A percentile compares a stretch with the other conserved stretches of the same genome.
phyloP scores from a whole-genome alignment of 306 rosid genomes.

The Benincasa hispida region DNA sequence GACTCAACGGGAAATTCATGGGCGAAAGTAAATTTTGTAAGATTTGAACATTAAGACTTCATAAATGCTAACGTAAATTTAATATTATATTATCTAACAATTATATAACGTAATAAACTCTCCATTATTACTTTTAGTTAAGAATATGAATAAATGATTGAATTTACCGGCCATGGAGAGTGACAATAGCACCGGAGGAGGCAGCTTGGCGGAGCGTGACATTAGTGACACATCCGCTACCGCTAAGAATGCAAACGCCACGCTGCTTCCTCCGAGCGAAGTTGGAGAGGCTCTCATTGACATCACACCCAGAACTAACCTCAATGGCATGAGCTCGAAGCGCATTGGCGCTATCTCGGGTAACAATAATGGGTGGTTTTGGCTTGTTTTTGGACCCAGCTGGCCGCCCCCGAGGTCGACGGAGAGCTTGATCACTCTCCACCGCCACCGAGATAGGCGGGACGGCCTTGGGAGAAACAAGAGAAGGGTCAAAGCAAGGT shows the following conservation, averaged over 20 bases:
- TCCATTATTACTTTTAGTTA: neutral
- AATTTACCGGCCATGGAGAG: conserved; percentile 56
- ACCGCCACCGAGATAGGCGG: neutral
- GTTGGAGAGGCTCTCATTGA: conserved; percentile 60
- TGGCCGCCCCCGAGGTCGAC: conserved; percentile 81
- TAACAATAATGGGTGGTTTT: conserved; percentile 87
- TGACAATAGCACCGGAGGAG: conserved; percentile 61
- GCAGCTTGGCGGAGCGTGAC: conserved; percentile 83
- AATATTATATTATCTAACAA: too few species aligned
- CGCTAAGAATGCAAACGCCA: conserved; percentile 84
- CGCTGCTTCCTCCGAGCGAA: conserved; percentile 79
- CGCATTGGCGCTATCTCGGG: conserved; percentile 92
- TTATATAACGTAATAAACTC: too few species aligned
- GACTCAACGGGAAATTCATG: too few species aligned
- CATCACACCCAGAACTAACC: conserved; percentile 71
- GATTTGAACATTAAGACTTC: too few species aligned
- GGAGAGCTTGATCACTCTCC: conserved; percentile 30
- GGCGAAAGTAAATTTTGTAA: too few species aligned
- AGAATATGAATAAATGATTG: neutral
- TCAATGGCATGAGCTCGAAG: conserved; percentile 90
- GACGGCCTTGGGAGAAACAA: conserved; percentile 2
- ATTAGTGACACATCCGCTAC: conserved; percentile 78
- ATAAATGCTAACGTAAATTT: too few species aligned
- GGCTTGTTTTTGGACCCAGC: conserved; percentile 94
- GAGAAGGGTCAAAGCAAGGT: conserved; percentile 2